Evolutionary conservation across 257 asterid species (phyloP), one percentile per base, ranked within the genome.

Genomic region (Paraleonurus japonicus): DNA sequence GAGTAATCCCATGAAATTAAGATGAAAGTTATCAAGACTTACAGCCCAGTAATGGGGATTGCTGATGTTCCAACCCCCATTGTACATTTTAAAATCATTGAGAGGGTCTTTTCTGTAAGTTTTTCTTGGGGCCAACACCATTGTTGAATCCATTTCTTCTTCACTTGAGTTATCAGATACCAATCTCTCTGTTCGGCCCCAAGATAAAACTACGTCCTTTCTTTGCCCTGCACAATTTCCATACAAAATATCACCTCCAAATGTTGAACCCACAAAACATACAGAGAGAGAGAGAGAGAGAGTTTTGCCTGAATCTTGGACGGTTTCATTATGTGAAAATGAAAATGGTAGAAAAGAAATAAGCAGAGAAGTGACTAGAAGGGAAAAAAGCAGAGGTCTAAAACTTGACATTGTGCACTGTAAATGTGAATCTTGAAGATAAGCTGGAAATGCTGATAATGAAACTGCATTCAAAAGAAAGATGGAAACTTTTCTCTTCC

Each of bases 31-130:
- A 8, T 1, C 26, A 64, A 26, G 45, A 84, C 97, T 81, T 74
- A 91, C 96, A 69, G 96, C 92, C 97, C 97, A 89, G 80, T 92
- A 92, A 77, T 92, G 98, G 30, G 69, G 69, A 59, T 81, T 79
- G 47, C 81, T 85, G 71, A 92, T 82, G 79, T 92, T 89, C 98
- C 96, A 92, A 0, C 98, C 98, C 23, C 95, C 96, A 0, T 85
- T 76, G 71, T 92, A 92, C 64, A 72, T 86, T 47, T 82, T 62
- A 62, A 89, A 90, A 32, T 57, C 78, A 75, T 86, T 45, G 0
- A 92, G 75, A 75, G 98, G 98, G 77, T 92, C 98, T 84, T 85
- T 86, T 59, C 98, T 80, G 76, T 79, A 57, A 32, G 95, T 88
- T 74, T 92, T 86, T 39, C 81, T 80, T 9, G 90, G 89, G 81